Base-by-base conservation (phyloP, 1,284 basidiomycete species). In the Mrakiaceae sp. region DNA sequence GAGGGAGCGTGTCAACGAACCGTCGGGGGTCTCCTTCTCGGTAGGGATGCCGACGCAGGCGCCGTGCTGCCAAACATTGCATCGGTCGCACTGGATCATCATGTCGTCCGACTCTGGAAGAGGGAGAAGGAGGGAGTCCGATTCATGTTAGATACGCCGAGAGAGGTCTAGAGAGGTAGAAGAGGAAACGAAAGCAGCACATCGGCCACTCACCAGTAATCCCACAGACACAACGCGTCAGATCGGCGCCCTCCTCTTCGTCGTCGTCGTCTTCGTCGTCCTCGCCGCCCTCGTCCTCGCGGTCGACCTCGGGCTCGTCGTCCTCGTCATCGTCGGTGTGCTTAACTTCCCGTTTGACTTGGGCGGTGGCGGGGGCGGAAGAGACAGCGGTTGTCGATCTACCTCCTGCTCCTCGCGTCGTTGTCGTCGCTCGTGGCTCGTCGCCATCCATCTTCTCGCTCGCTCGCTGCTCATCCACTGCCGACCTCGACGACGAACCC, bases 1-100 rank as follows among this genome's bases (percentile, higher is more conserved):
- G 16, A 8, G 54, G 43, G 2, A n/a, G 44, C 12, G 47, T 49
- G 16, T 42, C 39, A 7, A 90, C 77, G 85, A 81, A 73, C 85
- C 84, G 70, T 88, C 83, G 64, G 86, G 86, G 46, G 89, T 83
- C 71, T 87, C 86, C 67, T 88, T 87, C 74, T 93, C 89, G 53
- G 84, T 84, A 74, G 87, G 84, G 75, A 90, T 90, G 59, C 95
- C 95, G 85, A 98, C 93, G 78, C 95, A 98, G 46, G 87, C 82
- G 16, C 94, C 94, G 76, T 98, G 95, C 77, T 98, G 95, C 95
- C 95, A 98, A 68, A 91, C 90, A 72, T 91, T 89, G 81, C 95
- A 98, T 63, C 82, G 87, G 78, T 98, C 95, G 78, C 95, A 98
- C 76, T 94, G 89, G 61, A 97, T 92, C 92, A 98, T 97, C 69